Conservation (phyloP, 2,329 filamentous ascomycete genomes). For the Hymenoscyphus fraxineus region DNA sequence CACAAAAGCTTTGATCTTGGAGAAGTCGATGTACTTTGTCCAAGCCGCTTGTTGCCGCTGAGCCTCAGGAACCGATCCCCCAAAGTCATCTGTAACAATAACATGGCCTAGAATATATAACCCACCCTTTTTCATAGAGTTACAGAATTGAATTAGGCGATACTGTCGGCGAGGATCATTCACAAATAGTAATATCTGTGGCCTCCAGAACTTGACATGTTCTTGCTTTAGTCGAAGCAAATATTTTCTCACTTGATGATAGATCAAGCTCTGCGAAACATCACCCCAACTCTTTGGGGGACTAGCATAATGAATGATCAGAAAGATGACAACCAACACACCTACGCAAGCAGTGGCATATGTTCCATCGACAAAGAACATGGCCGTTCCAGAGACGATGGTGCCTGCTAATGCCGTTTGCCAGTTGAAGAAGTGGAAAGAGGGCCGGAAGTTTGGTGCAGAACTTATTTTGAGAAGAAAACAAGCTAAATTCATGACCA, state of each 20-base stretch:
- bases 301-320: slow-evolving; percentile 80
- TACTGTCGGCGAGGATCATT: slow-evolving; percentile 80
- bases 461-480: slow-evolving; percentile 84
- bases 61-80: slow-evolving; percentile 72
- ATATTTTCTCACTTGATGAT: slow-evolving; percentile 85
- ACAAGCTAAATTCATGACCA: slow-evolving; percentile 83
- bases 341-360: slow-evolving; percentile 74
- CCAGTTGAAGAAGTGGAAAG: slow-evolving; percentile 87
- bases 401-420: slow-evolving; percentile 73
- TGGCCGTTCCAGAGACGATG: slow-evolving; percentile 71
- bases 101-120: slow-evolving; percentile 82
- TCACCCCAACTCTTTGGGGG: slow-evolving; percentile 88
- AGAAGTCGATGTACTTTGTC: slow-evolving; percentile 84
- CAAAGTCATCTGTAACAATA: slow-evolving; percentile 81
- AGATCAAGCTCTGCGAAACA: slow-evolving; percentile 84
- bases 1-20: slow-evolving; percentile 83
- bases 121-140: slow-evolving; percentile 82
- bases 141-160: slow-evolving; percentile 84
- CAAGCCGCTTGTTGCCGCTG: slow-evolving; percentile 72
- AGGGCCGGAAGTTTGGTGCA: slow-evolving; percentile 82
- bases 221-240: slow-evolving; percentile 77
- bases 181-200: slow-evolving; percentile 79
- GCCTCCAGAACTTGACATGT: slow-evolving; percentile 91
- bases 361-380: slow-evolving; percentile 86
- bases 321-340: slow-evolving; percentile 71